Conservation (phyloP, 2,329 filamentous ascomycete species). For the Arachnomyces sp. region DNA sequence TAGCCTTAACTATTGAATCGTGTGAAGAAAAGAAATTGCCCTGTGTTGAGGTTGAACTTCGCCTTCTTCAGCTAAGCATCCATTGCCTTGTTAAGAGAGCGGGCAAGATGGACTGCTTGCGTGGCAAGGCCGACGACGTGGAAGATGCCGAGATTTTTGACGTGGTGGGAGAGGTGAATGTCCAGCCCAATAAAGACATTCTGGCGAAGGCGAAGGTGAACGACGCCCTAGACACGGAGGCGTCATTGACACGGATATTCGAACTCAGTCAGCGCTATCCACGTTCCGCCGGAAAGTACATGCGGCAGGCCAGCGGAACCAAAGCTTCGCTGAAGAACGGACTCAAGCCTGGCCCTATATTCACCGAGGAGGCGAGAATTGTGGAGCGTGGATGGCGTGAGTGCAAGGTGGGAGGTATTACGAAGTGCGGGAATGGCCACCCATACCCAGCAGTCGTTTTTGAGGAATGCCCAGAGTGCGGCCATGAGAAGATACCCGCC, state of each 20-base stretch:
- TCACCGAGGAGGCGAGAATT: constrained; percentile 7
- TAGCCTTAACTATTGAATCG: constrained; percentile 10
- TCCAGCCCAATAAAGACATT: no score
- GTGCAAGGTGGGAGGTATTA: constrained; percentile 7
- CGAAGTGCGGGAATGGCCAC: constrained; percentile 10
- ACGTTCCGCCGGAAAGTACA: constrained; percentile 6
- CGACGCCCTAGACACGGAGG: neutral
- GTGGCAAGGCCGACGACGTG: neutral
- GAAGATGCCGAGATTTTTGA: neutral
- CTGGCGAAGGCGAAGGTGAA: no score
- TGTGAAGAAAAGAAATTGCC: constrained; percentile 9
- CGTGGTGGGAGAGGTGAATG: no score
- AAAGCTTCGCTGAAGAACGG: neutral
- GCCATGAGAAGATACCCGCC: constrained; percentile 3
- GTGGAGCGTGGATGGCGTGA: constrained; percentile 12
- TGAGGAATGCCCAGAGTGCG: constrained; percentile 15
- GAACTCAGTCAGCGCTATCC: constrained; percentile 6
- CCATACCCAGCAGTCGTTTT: constrained; percentile 13
- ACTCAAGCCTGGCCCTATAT: neutral
- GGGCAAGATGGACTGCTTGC: neutral
- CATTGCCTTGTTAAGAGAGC: constrained; percentile 6
- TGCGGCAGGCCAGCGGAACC: constrained; percentile 1
- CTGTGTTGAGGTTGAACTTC: constrained; percentile 18
- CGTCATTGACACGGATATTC: constrained; percentile 1
- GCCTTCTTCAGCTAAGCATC: constrained; percentile 16